A percentile compares a stretch with the other conserved stretches of the same genome.
These are phyloP conservation scores for Pythium chondricola DNA, from an alignment of 352 stramenopile species.

Conservation along the genomic window DNA sequence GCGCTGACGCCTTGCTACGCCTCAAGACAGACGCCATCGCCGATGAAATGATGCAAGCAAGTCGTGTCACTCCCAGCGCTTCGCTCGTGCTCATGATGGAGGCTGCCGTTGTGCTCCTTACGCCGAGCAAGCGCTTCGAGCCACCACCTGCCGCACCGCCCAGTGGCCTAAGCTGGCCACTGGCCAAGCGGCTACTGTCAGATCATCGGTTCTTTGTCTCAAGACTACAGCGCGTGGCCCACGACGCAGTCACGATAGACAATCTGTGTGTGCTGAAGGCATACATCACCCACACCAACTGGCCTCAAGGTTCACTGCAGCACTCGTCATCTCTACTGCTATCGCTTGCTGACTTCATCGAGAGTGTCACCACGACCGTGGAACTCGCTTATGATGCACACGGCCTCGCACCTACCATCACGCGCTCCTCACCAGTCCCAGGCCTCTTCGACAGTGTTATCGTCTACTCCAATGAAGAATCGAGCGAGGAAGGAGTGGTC, in stretches of 20 bases:
- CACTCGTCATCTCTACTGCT: constrained; percentile 38
- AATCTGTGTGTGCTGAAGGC: constrained; percentile 52
- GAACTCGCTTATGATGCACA: constrained; percentile 35
- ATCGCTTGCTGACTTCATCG: constrained; percentile 45
- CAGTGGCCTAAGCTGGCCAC: constrained; percentile 63
- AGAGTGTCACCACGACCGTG: constrained; percentile 33
- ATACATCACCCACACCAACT: constrained; percentile 48
- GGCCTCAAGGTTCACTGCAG: constrained; percentile 29
- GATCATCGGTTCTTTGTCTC: constrained; percentile 36
- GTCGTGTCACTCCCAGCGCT: too few relatives aligned
- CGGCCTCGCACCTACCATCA: constrained; percentile 42
- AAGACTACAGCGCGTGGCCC: constrained; percentile 39
- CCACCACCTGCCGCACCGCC: constrained; percentile 34
- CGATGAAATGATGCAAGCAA: too few relatives aligned
- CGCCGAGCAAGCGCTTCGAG: constrained; percentile 56
- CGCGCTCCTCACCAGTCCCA: constrained; percentile 34
- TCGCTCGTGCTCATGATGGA: constrained; percentile 72
- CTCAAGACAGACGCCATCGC: too few relatives aligned
- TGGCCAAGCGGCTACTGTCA: constrained; percentile 47
- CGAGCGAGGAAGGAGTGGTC: constrained; percentile 12
- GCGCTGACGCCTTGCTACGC: too few relatives aligned
- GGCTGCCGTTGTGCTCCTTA: constrained; percentile 71
- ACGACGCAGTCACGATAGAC: constrained; percentile 32
- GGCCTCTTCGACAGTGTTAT: constrained; percentile 58
- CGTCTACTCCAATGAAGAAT: constrained; percentile 13